A percentile compares a stretch with the other conserved stretches of the same genome.
These are phyloP conservation scores for Naganishia randhawae DNA, from an alignment of 768 basidiomycete genomes.

Conservation along the genomic window DNA sequence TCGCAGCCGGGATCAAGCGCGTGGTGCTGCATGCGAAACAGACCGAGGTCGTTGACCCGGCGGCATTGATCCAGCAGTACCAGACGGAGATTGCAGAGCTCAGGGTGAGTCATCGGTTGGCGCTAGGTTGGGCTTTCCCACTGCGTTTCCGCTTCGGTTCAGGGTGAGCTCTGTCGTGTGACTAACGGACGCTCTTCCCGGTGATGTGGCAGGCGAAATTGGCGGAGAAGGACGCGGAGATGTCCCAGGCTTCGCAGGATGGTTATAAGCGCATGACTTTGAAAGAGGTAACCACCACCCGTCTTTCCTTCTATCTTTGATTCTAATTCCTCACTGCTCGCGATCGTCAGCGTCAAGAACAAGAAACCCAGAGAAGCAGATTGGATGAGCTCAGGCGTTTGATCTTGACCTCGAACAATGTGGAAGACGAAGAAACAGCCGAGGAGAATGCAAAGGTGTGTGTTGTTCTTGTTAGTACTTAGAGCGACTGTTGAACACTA, in stretches of 20 bases:
- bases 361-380: slow-evolving; percentile 38
- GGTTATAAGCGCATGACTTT: slow-evolving; percentile 59
- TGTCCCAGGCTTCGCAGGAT: slow-evolving; percentile 67
- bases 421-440: slow-evolving; percentile 48
- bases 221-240: slow-evolving; percentile 64
- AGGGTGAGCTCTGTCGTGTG: slow-evolving; percentile 57
- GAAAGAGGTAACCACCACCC: slow-evolving; percentile 3
- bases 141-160: no score
- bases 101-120: slow-evolving; percentile 59
- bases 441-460: slow-evolving; percentile 21
- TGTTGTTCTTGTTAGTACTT: no score
- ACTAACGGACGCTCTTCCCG: background rate
- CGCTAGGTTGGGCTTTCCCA: no score
- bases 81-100: slow-evolving; percentile 91
- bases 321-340: background rate
- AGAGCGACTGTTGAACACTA: background rate
- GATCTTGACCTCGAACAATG: slow-evolving; percentile 68
- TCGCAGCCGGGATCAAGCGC: slow-evolving; percentile 85
- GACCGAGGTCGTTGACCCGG: slow-evolving; percentile 89
- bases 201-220: slow-evolving; percentile 29
- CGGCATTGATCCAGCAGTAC: slow-evolving; percentile 89
- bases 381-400: slow-evolving; percentile 47
- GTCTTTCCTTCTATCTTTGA: background rate
- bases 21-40: slow-evolving; percentile 84
- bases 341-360: slow-evolving; percentile 34